Conservation (phyloP, 371 early-diverging fungal genomes). For the Nematocida parisii region DNA sequence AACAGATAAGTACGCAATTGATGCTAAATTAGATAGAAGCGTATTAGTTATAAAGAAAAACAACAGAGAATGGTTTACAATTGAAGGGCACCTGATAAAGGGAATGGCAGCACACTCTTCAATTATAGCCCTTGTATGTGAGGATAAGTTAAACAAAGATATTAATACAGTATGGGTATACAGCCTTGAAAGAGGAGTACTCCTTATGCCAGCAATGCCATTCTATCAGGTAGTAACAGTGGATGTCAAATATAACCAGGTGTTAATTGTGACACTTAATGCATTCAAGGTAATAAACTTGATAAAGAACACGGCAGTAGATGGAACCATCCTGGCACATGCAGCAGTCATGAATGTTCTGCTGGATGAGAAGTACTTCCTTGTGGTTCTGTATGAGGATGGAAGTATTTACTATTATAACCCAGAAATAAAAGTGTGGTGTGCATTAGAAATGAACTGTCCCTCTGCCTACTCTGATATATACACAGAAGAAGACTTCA, state of each 20-base stretch:
- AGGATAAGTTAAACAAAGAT: neutral
- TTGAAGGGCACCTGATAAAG: constrained; percentile 53
- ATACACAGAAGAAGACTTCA: neutral
- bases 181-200: constrained; percentile 59
- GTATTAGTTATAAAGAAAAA: constrained; percentile 45
- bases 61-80: constrained; percentile 51
- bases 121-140: constrained; percentile 45
- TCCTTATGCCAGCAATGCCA: constrained; percentile 61
- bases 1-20: constrained; percentile 51
- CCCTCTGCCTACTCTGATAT: constrained; percentile 43
- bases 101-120: constrained; percentile 41
- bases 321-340: constrained; percentile 11
- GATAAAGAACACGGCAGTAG: constrained; percentile 2
- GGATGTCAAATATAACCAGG: constrained; percentile 49
- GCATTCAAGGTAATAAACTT: constrained; percentile 61
- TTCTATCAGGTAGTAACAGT: constrained; percentile 48
- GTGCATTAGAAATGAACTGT: constrained; percentile 8
- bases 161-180: constrained; percentile 57
- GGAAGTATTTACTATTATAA: constrained; percentile 25
- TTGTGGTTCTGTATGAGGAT: constrained; percentile 60
- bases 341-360: constrained; percentile 38
- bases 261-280: constrained; percentile 53
- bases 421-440: constrained; percentile 30
- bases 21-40: constrained; percentile 37
- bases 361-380: constrained; percentile 60